Evolutionary conservation across 108 stramenopile species (phyloP).

Genomic region (Nannochloropsis gaditana): DNA sequence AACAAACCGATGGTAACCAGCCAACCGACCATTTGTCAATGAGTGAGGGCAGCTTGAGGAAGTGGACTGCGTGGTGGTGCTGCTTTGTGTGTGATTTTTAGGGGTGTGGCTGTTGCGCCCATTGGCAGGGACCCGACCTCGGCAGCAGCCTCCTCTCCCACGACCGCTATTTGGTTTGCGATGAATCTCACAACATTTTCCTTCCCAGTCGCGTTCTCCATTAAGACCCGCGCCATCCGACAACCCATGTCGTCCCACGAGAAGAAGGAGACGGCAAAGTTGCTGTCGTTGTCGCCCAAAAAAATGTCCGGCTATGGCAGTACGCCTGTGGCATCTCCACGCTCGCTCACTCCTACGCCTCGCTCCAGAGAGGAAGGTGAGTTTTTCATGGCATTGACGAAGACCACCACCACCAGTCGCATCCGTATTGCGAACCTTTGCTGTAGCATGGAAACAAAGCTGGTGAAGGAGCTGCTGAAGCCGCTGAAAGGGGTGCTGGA

Average conservation of each 20-base stretch:
- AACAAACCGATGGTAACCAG: too few species aligned
- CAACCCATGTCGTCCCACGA: neutral
- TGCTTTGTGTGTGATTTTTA: too few species aligned
- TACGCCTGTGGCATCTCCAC: neutral
- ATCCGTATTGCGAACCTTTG: neutral
- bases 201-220: too few species aligned
- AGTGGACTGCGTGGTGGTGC: too few species aligned
- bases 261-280: neutral
- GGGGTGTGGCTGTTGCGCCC: too few species aligned
- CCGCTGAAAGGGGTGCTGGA: slow-evolving; percentile 1
- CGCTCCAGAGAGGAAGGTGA: neutral
- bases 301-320: neutral
- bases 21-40: too few species aligned
- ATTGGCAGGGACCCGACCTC: too few species aligned
- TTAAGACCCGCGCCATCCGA: too few species aligned
- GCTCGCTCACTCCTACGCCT: neutral
- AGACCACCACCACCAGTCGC: neutral
- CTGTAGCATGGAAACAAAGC: neutral
- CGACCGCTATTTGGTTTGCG: too few species aligned
- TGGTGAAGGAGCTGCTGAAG: neutral
- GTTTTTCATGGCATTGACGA: neutral
- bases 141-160: too few species aligned
- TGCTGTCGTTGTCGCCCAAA: neutral
- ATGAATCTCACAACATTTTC: too few species aligned
- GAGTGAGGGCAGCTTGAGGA: too few species aligned